These are phyloP conservation scores for Globisporangium acanthophoron DNA, from an alignment of 352 stramenopile genomes.

Conservation along the genomic window DNA sequence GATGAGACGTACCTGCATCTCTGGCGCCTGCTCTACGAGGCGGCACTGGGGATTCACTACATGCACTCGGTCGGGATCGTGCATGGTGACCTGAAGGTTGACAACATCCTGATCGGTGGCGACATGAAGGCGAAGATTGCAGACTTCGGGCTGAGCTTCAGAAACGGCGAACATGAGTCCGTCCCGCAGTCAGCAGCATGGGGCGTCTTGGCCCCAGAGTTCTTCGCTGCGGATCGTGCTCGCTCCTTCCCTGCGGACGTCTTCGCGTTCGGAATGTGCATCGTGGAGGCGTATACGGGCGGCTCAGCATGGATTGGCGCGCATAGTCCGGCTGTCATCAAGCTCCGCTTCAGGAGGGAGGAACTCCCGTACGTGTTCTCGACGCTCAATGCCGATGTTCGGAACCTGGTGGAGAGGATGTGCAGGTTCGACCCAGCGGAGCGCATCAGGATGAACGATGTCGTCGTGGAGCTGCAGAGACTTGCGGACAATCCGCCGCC, in stretches of 20 bases:
- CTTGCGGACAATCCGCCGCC: neutral
- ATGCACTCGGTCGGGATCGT: conserved; percentile 30
- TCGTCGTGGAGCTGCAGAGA: neutral
- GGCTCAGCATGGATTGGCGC: neutral
- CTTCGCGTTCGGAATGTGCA: conserved; percentile 1
- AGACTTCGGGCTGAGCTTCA: conserved; percentile 44
- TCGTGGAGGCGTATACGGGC: conserved; percentile 1
- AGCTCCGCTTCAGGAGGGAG: neutral
- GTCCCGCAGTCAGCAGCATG: neutral
- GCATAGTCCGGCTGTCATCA: too few species aligned
- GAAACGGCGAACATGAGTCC: neutral
- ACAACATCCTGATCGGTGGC: conserved; percentile 55
- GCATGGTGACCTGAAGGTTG: conserved; percentile 50
- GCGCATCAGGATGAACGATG: neutral
- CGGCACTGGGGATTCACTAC: conserved; percentile 58
- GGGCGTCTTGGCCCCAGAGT: neutral
- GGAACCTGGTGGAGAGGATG: neutral
- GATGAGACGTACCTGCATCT: conserved; percentile 2
- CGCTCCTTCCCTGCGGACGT: neutral
- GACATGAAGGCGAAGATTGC: conserved; percentile 62
- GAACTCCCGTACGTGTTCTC: neutral
- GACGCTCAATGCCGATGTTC: neutral
- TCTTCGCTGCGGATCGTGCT: neutral
- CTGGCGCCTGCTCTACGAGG: conserved; percentile 22
- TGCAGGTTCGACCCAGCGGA: neutral